phyloP scores from a whole-genome alignment of 441 rosid genomes.

The Croton setiger region DNA sequence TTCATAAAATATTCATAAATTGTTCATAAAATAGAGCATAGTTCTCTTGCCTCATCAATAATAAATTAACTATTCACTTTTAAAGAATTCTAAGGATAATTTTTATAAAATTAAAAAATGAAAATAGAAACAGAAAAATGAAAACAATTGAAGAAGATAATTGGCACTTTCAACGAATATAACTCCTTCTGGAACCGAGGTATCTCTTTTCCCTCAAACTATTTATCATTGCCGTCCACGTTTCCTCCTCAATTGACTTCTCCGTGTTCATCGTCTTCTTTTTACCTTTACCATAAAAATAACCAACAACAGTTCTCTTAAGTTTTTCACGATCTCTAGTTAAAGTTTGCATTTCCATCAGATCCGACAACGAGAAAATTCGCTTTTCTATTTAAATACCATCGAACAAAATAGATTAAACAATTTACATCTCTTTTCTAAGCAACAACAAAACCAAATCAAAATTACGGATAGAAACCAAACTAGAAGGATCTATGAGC shows the following conservation, averaged over 20 bases:
- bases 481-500: conserved; percentile 42
- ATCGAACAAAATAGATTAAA: conserved; percentile 5
- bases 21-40: no score
- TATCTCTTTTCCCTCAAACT: conserved; percentile 42
- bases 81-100: no score
- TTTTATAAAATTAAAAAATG: no score
- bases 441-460: neutral
- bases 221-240: conserved; percentile 43
- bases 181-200: conserved; percentile 16
- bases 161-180: conserved; percentile 19
- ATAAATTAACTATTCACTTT: no score
- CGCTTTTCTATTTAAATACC: conserved; percentile 39
- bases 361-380: conserved; percentile 48
- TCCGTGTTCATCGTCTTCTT: conserved; percentile 36
- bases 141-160: no score
- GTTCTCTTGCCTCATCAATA: no score
- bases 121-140: no score
- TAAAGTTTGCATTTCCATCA: conserved; percentile 35
- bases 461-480: no score
- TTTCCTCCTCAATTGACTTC: conserved; percentile 42
- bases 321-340: conserved; percentile 65
- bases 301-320: conserved; percentile 57
- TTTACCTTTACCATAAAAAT: conserved; percentile 35
- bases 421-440: neutral
- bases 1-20: no score